Evolutionary conservation across 768 basidiomycete species (phyloP).

Genomic region (Suillus lakei): DNA sequence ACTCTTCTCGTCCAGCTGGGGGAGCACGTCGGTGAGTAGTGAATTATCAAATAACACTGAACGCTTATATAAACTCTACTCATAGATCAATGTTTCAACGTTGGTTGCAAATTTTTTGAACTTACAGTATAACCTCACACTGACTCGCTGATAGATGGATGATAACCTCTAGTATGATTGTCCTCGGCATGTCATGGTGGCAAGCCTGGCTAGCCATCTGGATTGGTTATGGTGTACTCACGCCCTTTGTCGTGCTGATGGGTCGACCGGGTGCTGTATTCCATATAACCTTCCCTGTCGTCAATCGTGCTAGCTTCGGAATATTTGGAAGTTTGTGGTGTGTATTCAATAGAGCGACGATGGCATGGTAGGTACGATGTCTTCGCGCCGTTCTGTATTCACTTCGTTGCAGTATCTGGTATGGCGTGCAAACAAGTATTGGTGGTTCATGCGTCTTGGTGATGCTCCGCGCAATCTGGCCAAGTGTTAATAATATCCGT

Average conservation of each 20-base stretch:
- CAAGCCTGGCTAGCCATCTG: conserved; percentile 80
- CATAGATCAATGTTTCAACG: conserved; percentile 8
- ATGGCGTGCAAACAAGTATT: conserved; percentile 74
- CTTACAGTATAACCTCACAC: neutral
- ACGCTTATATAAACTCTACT: neutral
- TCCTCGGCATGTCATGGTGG: conserved; percentile 74
- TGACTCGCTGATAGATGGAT: conserved; percentile 54
- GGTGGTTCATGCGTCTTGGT: conserved; percentile 73
- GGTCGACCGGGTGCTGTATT: conserved; percentile 73
- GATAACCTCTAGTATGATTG: conserved; percentile 71
- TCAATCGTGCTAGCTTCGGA: conserved; percentile 70
- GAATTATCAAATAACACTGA: neutral
- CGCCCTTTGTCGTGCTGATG: conserved; percentile 71
- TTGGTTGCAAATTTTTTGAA: neutral
- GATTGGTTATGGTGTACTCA: conserved; percentile 59
- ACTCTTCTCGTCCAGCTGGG: conserved; percentile 42
- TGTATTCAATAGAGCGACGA: conserved; percentile 67
- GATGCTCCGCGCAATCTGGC: conserved; percentile 74
- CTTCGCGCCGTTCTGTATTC: conserved; percentile 21
- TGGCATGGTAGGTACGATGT: conserved; percentile 57
- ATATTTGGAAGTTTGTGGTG: conserved; percentile 76
- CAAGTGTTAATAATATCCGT: conserved; percentile 65
- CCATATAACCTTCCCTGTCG: conserved; percentile 72
- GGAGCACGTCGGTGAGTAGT: conserved; percentile 59
- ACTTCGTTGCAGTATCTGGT: conserved; percentile 56